These are phyloP conservation scores for Rhododendron kiyosumense DNA, from an alignment of 148 eudicot genomes.

Conservation along the genomic window DNA sequence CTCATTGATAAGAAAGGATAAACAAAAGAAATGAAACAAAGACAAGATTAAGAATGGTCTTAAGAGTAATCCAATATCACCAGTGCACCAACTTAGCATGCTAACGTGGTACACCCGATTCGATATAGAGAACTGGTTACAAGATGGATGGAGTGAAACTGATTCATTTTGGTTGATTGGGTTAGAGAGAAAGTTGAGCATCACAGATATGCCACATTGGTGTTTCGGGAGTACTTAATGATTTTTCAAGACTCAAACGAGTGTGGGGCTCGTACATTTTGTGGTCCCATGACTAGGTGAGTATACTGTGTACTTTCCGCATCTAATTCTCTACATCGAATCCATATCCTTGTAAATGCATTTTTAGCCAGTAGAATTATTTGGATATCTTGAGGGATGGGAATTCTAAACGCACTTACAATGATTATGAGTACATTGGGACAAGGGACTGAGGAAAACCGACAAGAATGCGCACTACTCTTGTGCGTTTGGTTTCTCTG, in stretches of 20 bases:
- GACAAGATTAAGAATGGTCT: neutral
- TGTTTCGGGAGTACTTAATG: too few relatives aligned
- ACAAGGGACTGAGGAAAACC: too few relatives aligned
- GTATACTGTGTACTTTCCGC: neutral
- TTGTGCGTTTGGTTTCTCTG: neutral
- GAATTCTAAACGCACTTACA: neutral
- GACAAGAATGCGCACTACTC: neutral
- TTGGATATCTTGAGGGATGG: neutral
- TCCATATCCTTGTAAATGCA: neutral
- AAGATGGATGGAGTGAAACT: neutral
- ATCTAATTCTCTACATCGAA: neutral
- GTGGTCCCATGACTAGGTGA: neutral
- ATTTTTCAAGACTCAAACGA: too few relatives aligned
- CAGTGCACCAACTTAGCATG: neutral
- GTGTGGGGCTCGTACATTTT: too few relatives aligned
- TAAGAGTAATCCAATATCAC: neutral
- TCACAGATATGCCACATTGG: too few relatives aligned
- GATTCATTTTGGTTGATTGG: neutral
- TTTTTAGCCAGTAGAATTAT: neutral
- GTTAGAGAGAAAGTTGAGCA: neutral
- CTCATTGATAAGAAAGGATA: neutral
- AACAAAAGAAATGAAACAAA: neutral
- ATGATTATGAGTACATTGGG: neutral
- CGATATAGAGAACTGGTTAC: too few relatives aligned
- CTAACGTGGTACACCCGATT: neutral